Conservation (phyloP, 2,329 filamentous ascomycete species). For the Dactylellina haptotyla region DNA sequence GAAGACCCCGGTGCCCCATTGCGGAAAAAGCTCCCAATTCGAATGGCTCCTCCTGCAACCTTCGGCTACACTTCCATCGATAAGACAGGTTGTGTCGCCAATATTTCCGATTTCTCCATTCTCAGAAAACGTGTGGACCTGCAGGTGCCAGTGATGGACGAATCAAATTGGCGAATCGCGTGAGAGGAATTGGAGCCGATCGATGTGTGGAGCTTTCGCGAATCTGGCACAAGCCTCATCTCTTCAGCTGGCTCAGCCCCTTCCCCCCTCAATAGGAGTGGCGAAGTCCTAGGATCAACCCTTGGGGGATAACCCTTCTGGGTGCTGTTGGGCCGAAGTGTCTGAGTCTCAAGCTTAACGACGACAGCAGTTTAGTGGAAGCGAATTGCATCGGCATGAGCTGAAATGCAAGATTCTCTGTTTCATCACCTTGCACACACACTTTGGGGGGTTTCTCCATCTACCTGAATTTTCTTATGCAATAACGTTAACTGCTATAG, state of each 20-base stretch:
- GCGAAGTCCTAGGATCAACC: constrained; percentile 38
- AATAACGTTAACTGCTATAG: constrained; percentile 54
- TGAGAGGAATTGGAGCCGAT: constrained; percentile 17
- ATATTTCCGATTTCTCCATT: constrained; percentile 50
- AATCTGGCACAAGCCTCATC: constrained; percentile 52
- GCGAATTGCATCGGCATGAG: constrained; percentile 24
- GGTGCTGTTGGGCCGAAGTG: constrained; percentile 20
- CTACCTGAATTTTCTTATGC: constrained; percentile 47
- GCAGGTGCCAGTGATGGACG: constrained; percentile 39
- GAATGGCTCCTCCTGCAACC: constrained; percentile 14
- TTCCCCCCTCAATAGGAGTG: constrained; percentile 31
- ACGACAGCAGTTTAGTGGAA: constrained; percentile 33
- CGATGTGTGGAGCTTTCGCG: constrained; percentile 44
- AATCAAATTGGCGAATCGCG: constrained; percentile 30
- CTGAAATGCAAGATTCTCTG: constrained; percentile 49
- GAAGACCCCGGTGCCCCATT: constrained; percentile 4
- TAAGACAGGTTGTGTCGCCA: constrained; percentile 32
- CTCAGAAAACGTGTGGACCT: constrained; percentile 30
- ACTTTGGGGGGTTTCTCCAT: constrained; percentile 12
- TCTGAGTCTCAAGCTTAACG: constrained; percentile 43
- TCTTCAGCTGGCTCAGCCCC: constrained; percentile 54
- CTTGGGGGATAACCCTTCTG: background rate
- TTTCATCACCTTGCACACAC: constrained; percentile 30
- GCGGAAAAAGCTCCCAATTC: constrained; percentile 11
- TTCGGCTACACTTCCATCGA: constrained; percentile 51